A percentile compares a stretch with the other conserved stretches of the same genome.
Evolutionary conservation across 768 basidiomycete genomes (phyloP).

Genomic region (Psilocybe tampanensis): DNA sequence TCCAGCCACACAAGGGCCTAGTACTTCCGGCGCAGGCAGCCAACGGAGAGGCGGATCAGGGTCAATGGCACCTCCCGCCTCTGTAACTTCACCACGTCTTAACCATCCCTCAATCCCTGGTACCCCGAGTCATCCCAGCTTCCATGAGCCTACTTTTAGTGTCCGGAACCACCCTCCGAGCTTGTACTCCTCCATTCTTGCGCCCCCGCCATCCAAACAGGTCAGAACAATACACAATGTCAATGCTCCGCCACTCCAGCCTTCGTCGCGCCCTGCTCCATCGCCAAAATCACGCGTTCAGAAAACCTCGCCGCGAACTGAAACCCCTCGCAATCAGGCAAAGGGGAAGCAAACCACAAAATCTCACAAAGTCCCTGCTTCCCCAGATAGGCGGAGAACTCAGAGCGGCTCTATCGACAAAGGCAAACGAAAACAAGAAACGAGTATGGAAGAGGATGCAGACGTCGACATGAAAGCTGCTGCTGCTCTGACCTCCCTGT

Average conservation of each 20-base stretch:
- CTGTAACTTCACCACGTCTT: conserved; percentile 44
- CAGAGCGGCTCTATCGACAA: conserved; percentile 44
- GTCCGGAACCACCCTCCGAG: conserved; percentile 51
- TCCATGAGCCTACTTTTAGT: conserved; percentile 33
- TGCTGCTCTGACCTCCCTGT: conserved; percentile 73
- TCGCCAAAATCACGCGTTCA: conserved; percentile 44
- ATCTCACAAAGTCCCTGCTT: conserved; percentile 30
- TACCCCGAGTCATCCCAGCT: conserved; percentile 31
- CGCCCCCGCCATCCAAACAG: conserved; percentile 74
- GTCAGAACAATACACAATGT: conserved; percentile 82
- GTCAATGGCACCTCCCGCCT: conserved; percentile 48
- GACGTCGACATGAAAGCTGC: conserved; percentile 85
- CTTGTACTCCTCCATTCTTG: conserved; percentile 75
- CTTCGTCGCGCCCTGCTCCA: conserved; percentile 47
- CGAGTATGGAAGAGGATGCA: conserved; percentile 46
- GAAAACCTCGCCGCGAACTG: conserved; percentile 44
- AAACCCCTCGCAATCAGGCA: conserved; percentile 49
- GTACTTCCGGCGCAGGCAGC: conserved; percentile 29
- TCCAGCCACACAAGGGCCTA: conserved; percentile 51
- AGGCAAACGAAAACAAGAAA: conserved; percentile 48
- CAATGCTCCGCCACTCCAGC: conserved; percentile 64
- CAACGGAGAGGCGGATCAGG: conserved; percentile 41
- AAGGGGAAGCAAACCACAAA: conserved; percentile 39
- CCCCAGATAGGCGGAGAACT: conserved; percentile 44
- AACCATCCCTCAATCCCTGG: conserved; percentile 41